Conservation (phyloP, 140 eudicot species). For the Erigeron philadelphicus region DNA sequence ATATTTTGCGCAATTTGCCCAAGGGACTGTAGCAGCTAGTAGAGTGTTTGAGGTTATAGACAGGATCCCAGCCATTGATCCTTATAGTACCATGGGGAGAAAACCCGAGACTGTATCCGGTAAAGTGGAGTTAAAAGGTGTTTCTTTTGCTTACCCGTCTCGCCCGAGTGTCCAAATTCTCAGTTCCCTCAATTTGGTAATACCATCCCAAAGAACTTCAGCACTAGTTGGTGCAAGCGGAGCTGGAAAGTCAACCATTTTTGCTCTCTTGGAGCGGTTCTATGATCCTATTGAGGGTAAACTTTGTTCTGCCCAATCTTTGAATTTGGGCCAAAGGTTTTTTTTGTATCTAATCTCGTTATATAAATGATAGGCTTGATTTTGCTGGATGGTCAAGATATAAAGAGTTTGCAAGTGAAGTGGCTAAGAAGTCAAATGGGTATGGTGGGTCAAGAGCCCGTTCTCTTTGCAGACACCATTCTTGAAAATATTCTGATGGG, state of each 20-base stretch:
- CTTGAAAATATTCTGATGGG: constrained; percentile 76
- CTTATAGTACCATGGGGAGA: constrained; percentile 63
- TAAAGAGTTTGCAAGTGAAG: constrained; percentile 66
- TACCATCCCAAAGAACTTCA: constrained; percentile 59
- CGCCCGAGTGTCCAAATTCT: constrained; percentile 63
- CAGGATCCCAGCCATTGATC: constrained; percentile 68
- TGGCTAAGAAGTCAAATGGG: constrained; percentile 85
- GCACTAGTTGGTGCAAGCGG: constrained; percentile 84
- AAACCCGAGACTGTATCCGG: constrained; percentile 45
- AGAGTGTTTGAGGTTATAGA: constrained; percentile 78
- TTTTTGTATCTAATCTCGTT: constrained; percentile 17
- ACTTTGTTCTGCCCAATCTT: background rate
- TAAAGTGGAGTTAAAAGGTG: constrained; percentile 53
- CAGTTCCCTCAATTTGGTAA: constrained; percentile 45
- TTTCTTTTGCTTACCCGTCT: constrained; percentile 65
- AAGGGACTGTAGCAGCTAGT: constrained; percentile 86
- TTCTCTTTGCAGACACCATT: constrained; percentile 59
- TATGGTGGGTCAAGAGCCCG: constrained; percentile 91
- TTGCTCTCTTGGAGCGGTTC: constrained; percentile 80
- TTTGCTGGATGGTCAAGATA: constrained; percentile 69
- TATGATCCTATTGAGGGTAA: constrained; percentile 74
- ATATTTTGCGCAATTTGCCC: constrained; percentile 79
- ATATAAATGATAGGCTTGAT: constrained; percentile 40
- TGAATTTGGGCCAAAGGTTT: background rate
- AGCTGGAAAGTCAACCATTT: constrained; percentile 81